phyloP scores from a whole-genome alignment of 2,329 filamentous ascomycete genomes.

The Cladorrhinum sp. region DNA sequence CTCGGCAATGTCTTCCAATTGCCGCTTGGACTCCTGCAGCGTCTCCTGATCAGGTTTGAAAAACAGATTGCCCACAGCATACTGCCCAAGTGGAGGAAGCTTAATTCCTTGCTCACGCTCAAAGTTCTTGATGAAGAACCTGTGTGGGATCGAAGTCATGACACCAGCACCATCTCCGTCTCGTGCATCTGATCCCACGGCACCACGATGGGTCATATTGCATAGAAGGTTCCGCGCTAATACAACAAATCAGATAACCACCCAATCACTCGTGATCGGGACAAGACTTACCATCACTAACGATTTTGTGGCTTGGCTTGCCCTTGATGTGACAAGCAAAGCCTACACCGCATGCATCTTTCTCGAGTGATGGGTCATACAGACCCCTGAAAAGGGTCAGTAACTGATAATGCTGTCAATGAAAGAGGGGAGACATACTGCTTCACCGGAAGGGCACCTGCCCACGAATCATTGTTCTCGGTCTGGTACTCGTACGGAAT shows the following conservation, averaged over 20 bases:
- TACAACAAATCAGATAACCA: conserved; percentile 18
- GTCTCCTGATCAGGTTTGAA: conserved; percentile 95
- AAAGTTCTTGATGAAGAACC: conserved; percentile 98
- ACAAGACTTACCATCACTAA: conserved; percentile 79
- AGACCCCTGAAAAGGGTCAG: conserved; percentile 59
- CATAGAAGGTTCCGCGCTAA: conserved; percentile 90
- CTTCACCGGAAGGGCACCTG: conserved; percentile 91
- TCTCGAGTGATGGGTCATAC: conserved; percentile 93
- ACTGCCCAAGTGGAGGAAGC: conserved; percentile 85
- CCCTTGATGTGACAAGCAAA: conserved; percentile 99
- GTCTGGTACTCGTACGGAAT: conserved; percentile 81
- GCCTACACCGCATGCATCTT: conserved; percentile 99
- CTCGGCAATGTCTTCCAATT: conserved; percentile 91
- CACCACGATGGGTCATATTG: conserved; percentile 99
- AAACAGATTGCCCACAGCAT: conserved; percentile 96
- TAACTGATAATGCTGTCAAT: background rate
- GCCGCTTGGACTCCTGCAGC: conserved; percentile 82
- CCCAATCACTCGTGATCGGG: background rate
- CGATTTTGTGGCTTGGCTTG: conserved; percentile 94
- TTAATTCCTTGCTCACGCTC: conserved; percentile 84
- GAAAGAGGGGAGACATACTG: conserved; percentile 53
- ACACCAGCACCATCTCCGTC: conserved; percentile 98
- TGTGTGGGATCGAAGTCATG: conserved; percentile 98
- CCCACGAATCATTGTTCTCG: conserved; percentile 84
- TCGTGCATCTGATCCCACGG: conserved; percentile 94